Evolutionary conservation across 208 protist species (phyloP).

Genomic region (Trypanosomatidae sp.): DNA sequence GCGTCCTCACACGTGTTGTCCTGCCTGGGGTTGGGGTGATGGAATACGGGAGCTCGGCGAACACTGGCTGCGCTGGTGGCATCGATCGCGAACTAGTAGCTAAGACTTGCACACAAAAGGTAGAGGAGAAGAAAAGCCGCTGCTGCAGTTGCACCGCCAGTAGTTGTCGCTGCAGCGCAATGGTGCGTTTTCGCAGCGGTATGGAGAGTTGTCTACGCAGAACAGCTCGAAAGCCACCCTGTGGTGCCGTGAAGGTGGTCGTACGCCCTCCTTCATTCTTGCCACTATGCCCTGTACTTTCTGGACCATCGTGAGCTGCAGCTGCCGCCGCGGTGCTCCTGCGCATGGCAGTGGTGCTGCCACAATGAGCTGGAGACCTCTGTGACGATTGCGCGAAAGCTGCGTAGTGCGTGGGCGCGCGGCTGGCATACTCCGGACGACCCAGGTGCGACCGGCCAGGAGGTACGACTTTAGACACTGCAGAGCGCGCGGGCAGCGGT

Average conservation of each 20-base stretch:
- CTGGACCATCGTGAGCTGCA: neutral
- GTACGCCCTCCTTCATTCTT: neutral
- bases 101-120: neutral
- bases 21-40: neutral
- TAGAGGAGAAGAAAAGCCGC: neutral
- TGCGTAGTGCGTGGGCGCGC: neutral
- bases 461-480: neutral
- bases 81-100: neutral
- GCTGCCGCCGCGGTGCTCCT: neutral
- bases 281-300: neutral
- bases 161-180: constrained; percentile 8
- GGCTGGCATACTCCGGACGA: neutral
- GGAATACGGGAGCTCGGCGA: neutral
- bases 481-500: neutral
- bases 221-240: neutral
- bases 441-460: neutral
- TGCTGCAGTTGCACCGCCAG: neutral
- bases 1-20: neutral
- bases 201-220: neutral
- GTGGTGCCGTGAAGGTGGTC: neutral
- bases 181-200: neutral
- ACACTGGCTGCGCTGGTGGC: neutral
- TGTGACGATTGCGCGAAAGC: neutral
- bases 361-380: neutral
- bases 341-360: neutral